Evolutionary conservation across 2,329 filamentous ascomycete species (phyloP).

Genomic region (Claviceps sorghi): DNA sequence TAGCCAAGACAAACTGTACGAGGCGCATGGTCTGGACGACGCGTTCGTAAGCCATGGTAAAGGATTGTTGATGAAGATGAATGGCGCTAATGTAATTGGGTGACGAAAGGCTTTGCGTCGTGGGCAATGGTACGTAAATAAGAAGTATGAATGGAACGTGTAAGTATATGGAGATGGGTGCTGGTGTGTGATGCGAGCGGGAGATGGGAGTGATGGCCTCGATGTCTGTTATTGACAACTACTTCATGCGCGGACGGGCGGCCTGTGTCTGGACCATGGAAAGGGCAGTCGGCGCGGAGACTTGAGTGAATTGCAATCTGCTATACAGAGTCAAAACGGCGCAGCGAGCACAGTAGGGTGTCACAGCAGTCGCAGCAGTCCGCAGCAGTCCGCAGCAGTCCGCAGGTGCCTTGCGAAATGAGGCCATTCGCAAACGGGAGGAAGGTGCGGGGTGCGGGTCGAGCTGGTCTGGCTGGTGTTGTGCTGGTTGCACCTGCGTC

Average conservation of each 20-base stretch:
- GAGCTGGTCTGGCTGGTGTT: not conserved
- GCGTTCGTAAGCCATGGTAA: constrained; percentile 24
- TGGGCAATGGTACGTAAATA: no score
- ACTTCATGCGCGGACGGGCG: not conserved
- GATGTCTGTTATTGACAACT: not conserved
- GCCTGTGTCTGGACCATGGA: not conserved
- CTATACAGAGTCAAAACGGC: not conserved
- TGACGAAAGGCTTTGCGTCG: no score
- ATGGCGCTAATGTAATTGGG: no score
- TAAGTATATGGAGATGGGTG: not conserved
- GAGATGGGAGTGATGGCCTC: not conserved
- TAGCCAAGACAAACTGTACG: constrained; percentile 51
- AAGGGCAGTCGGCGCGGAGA: not conserved
- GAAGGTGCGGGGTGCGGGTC: not conserved
- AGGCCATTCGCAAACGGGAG: not conserved
- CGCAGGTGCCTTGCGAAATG: not conserved
- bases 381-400: not conserved
- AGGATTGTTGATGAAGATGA: not conserved
- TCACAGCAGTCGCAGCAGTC: no score
- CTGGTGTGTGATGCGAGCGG: not conserved
- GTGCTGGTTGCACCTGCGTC: no score
- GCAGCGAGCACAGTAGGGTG: no score
- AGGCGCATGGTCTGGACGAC: constrained; percentile 25
- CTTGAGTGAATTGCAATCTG: not conserved
- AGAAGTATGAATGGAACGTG: not conserved